These are phyloP conservation scores for Helminthosporium solani DNA, from an alignment of 2,329 filamentous ascomycete species.

Conservation along the genomic window DNA sequence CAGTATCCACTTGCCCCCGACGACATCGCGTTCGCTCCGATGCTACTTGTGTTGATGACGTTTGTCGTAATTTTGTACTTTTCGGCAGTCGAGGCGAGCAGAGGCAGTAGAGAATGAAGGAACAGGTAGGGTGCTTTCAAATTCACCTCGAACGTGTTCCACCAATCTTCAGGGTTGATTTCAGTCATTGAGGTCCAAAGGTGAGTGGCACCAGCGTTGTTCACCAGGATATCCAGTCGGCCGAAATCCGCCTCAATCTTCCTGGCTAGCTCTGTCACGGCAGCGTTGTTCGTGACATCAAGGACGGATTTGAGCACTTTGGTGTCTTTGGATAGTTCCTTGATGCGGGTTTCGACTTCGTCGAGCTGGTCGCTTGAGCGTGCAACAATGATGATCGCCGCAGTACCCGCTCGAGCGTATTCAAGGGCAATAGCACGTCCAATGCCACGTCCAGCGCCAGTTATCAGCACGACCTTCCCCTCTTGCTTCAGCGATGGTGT, in stretches of 20 bases:
- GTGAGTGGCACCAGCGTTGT: constrained; percentile 48
- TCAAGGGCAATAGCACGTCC: constrained; percentile 57
- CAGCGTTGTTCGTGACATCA: constrained; percentile 46
- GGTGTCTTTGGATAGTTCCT: constrained; percentile 42
- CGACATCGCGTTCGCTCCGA: constrained; percentile 39
- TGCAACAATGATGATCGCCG: constrained; percentile 55
- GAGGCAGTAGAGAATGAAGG: constrained; percentile 49
- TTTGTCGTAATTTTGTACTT: constrained; percentile 35
- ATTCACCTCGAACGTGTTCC: constrained; percentile 52
- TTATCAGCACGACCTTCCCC: constrained; percentile 53
- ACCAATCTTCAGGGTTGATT: constrained; percentile 42
- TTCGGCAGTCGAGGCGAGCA: constrained; percentile 35
- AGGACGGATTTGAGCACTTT: constrained; percentile 47
- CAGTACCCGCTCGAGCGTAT: constrained; percentile 56
- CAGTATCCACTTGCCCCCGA: constrained; percentile 43
- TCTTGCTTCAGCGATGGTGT: constrained; percentile 36
- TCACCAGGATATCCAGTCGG: constrained; percentile 50
- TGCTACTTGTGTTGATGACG: constrained; percentile 51
- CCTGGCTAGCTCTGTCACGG: constrained; percentile 39
- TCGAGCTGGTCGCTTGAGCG: constrained; percentile 47
- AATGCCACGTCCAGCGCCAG: constrained; percentile 57
- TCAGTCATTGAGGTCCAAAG: constrained; percentile 35
- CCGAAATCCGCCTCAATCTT: constrained; percentile 25
- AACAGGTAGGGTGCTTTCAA: constrained; percentile 51
- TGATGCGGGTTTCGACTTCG: constrained; percentile 39